phyloP scores from a whole-genome alignment of 495 filamentous ascomycete genomes.

The Xylaria nigripes region DNA sequence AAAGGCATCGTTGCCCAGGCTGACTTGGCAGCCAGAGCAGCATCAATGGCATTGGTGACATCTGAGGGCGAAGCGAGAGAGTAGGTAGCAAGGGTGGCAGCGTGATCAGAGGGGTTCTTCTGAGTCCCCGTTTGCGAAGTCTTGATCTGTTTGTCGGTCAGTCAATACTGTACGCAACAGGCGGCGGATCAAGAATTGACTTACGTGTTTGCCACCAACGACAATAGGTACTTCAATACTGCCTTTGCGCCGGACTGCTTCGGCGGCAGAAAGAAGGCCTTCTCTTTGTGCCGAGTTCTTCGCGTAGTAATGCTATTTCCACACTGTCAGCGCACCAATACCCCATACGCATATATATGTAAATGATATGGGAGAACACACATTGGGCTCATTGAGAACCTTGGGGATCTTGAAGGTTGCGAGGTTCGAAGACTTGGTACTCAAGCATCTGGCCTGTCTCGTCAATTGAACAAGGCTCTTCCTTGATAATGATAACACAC shows the following conservation, averaged over 20 bases:
- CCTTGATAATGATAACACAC: not conserved
- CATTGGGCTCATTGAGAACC: conserved; percentile 88
- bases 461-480: not conserved
- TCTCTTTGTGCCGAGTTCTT: conserved; percentile 72
- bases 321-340: conserved; percentile 15
- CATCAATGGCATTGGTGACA: conserved; percentile 65
- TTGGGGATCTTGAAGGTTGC: conserved; percentile 82
- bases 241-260: conserved; percentile 48
- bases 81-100: conserved; percentile 64
- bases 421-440: conserved; percentile 32
- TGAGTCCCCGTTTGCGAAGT: conserved; percentile 49
- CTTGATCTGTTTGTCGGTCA: conserved; percentile 35
- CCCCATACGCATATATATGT: not conserved
- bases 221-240: conserved; percentile 68
- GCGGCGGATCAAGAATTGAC: not conserved
- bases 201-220: conserved; percentile 69
- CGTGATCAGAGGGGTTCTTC: conserved; percentile 67
- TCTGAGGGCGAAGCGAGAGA: conserved; percentile 65
- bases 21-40: conserved; percentile 72
- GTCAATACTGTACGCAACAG: not conserved
- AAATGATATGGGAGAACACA: conserved; percentile 38
- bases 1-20: conserved; percentile 78
- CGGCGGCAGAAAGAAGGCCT: conserved; percentile 61
- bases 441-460: conserved; percentile 8
- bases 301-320: conserved; percentile 69